These are phyloP conservation scores for Verbascum thapsus DNA, from an alignment of 257 asterid genomes.

Conservation along the genomic window DNA sequence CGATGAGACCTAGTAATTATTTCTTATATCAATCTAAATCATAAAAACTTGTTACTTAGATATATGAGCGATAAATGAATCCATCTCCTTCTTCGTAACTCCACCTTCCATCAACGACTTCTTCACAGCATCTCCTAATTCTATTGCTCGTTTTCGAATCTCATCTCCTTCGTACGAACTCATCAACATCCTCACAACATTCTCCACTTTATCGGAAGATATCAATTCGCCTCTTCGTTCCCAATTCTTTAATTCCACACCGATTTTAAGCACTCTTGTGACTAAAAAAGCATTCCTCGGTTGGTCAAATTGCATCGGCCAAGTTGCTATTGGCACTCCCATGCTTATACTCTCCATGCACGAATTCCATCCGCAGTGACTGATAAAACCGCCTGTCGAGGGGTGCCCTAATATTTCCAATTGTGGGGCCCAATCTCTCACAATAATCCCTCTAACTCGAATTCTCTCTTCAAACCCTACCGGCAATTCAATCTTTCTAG, in stretches of 20 bases:
- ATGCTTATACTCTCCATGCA: slow-evolving; percentile 45
- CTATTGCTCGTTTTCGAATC: slow-evolving; percentile 46
- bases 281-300: slow-evolving; percentile 45
- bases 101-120: slow-evolving; percentile 42
- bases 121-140: slow-evolving; percentile 40
- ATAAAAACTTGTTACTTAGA: slow-evolving; percentile 30
- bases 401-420: slow-evolving; percentile 37
- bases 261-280: slow-evolving; percentile 34
- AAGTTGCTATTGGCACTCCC: slow-evolving; percentile 48
- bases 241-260: slow-evolving; percentile 37
- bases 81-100: slow-evolving; percentile 35
- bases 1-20: too few species aligned
- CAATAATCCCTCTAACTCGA: slow-evolving; percentile 31
- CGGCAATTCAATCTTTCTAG: slow-evolving; percentile 32
- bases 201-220: slow-evolving; percentile 25
- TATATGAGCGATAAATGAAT: slow-evolving; percentile 54
- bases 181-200: slow-evolving; percentile 46
- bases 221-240: slow-evolving; percentile 24
- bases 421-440: slow-evolving; percentile 53
- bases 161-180: slow-evolving; percentile 44
- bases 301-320: slow-evolving; percentile 66
- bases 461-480: slow-evolving; percentile 38
- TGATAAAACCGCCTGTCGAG: slow-evolving; percentile 43
- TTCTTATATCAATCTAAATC: too few species aligned
- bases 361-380: slow-evolving; percentile 60